phyloP scores from a whole-genome alignment of 2,329 filamentous ascomycete genomes.

The Lachnellula cervina region DNA sequence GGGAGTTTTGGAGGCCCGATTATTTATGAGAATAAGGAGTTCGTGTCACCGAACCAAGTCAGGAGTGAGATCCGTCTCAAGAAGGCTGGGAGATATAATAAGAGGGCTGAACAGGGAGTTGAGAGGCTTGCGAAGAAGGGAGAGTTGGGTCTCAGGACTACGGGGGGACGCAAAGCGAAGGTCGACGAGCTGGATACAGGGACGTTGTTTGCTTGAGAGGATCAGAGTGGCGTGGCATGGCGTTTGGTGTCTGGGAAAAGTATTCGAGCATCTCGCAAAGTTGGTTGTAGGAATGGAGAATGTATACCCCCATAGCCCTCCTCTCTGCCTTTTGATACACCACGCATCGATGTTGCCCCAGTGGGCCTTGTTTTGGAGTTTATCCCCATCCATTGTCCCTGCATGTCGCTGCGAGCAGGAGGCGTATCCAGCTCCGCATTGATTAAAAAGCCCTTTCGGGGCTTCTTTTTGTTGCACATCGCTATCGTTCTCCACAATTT shows the following conservation, averaged over 20 bases:
- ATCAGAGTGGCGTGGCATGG: conserved; percentile 1
- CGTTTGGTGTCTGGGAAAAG: conserved; percentile 13
- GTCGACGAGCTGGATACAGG: conserved; percentile 70
- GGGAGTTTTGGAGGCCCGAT: conserved; percentile 93
- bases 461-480: no score
- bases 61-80: conserved; percentile 71
- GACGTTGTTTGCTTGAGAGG: conserved; percentile 63
- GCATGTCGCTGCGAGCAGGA: no score
- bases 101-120: conserved; percentile 66
- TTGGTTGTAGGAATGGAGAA: no score
- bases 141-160: conserved; percentile 68
- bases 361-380: no score
- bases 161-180: conserved; percentile 57
- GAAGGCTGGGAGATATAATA: conserved; percentile 74
- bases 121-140: conserved; percentile 71
- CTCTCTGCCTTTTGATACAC: no score
- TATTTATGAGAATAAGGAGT: conserved; percentile 97
- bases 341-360: no score
- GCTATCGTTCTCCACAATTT: no score
- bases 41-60: conserved; percentile 93
- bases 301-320: no score
- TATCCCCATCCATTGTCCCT: no score
- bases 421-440: no score
- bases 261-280: neutral
- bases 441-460: no score